Evolutionary conservation across 2,329 filamentous ascomycete genomes (phyloP), one percentile per base, ranked within the genome.

Genomic region (Lasiodiplodia citricola): DNA sequence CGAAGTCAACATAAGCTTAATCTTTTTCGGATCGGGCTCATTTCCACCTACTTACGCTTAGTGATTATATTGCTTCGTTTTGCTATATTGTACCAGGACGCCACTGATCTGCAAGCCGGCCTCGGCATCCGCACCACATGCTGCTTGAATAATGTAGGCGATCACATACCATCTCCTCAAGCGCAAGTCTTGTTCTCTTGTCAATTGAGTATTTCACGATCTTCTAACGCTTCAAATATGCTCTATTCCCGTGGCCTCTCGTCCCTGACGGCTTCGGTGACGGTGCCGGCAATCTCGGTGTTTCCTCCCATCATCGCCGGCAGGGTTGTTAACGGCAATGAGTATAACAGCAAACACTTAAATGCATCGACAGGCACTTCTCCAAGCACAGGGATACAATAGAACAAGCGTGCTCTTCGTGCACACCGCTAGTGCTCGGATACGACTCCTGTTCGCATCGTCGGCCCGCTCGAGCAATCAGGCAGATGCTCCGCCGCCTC

Each of bases 1-100:
- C n/a, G 54, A 37, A 31, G 54, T 35, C n/a, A 41, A 47, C 44
- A 41, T 62, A 58, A 58, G 56, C 56, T 58, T 58, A 44, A 62
- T 62, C 10, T 31, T 38, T 11, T 11, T 60, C 28, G 25, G 31
- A 23, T 56, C 54, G 54, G 21, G n/a, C 11, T 31, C 51, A 54
- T 54, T 47, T 47, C 44, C 28, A 35, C 54, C 13, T 21, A 28
- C 11, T n/a, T 31, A 56, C n/a, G 31, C 4, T n/a, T 28, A 18
- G 44, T 62, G 56, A 14, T n/a, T 47, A 11, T 18, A 14, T 14
- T 3, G 41, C 25, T 11, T 63, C 41, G 41, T 21, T 64, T 23
- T n/a, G 44, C 51, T 51, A 25, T 37, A 51, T 18, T 21, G n/a
- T 16, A 47, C n/a, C 18, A n/a, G 14, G n/a, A 18, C 44, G 47